Conservation (phyloP, 78 protist genomes). For the Chrysochromulina tobinii region DNA sequence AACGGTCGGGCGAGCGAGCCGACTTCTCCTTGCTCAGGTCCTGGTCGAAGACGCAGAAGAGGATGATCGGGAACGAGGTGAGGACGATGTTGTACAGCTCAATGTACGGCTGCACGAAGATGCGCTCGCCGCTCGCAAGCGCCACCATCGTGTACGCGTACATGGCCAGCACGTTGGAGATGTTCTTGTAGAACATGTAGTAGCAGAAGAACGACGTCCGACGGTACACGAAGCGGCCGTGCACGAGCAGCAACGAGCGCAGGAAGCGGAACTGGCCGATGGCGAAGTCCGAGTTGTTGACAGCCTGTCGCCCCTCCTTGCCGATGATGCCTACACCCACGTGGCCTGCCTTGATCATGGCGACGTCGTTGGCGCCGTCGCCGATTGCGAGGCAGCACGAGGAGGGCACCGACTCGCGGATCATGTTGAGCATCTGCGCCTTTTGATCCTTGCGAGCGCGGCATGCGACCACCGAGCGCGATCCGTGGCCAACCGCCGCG, state of each 20-base stretch:
- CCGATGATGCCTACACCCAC: constrained; percentile 78
- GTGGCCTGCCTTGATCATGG: constrained; percentile 53
- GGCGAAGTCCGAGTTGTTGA: constrained; percentile 67
- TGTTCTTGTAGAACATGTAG: constrained; percentile 71
- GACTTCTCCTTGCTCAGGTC: constrained; percentile 22
- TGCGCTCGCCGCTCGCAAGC: constrained; percentile 37
- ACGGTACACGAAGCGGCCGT: constrained; percentile 88
- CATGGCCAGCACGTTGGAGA: constrained; percentile 27
- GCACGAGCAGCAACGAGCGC: constrained; percentile 70
- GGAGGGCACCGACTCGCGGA: neutral
- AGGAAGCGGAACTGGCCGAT: constrained; percentile 67
- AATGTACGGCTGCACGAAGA: constrained; percentile 51
- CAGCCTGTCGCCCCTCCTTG: constrained; percentile 76
- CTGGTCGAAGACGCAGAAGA: constrained; percentile 70
- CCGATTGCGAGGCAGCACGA: constrained; percentile 84
- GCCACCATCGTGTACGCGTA: constrained; percentile 44
- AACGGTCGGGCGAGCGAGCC: neutral
- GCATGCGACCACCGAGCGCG: constrained; percentile 21
- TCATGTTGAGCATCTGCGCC: neutral
- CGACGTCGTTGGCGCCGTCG: constrained; percentile 95
- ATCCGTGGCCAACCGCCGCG: neutral
- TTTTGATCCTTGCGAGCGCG: constrained; percentile 25
- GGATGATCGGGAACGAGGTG: constrained; percentile 65
- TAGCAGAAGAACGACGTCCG: constrained; percentile 74
- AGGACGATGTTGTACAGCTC: neutral